phyloP scores from a whole-genome alignment of 176 grass and related monocot genomes.

The Lolium rigidum region DNA sequence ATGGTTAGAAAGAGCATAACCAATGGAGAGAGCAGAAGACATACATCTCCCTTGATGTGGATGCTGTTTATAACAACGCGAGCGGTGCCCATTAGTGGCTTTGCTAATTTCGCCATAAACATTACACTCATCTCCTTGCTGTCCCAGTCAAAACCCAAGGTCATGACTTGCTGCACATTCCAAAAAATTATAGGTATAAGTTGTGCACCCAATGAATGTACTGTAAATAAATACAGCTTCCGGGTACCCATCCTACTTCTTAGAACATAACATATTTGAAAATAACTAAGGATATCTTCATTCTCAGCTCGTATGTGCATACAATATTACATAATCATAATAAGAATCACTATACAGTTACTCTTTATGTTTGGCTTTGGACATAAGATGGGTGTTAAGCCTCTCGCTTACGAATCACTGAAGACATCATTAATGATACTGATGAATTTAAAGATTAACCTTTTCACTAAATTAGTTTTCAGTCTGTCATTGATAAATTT shows the following conservation, averaged over 20 bases:
- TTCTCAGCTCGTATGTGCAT: not conserved
- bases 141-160: constrained; percentile 90
- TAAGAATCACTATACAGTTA: not conserved
- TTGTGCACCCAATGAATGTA: not conserved
- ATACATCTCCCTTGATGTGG: constrained; percentile 97
- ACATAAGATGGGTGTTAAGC: not conserved
- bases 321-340: constrained; percentile 17
- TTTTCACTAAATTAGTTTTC: constrained; percentile 1
- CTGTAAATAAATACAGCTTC: not conserved
- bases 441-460: constrained; percentile 14
- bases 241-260: not conserved
- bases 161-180: constrained; percentile 80
- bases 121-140: constrained; percentile 92
- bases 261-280: constrained; percentile 2
- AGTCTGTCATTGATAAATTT: not conserved
- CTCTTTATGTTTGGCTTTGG: not conserved
- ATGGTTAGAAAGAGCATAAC: constrained; percentile 39
- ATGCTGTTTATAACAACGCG: constrained; percentile 94
- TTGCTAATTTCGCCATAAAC: constrained; percentile 84
- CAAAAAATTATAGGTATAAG: constrained; percentile 6
- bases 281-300: not conserved
- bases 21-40: constrained; percentile 37
- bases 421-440: not conserved
- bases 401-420: not conserved
- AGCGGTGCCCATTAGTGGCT: constrained; percentile 71